phyloP scores from a whole-genome alignment of 148 eudicot species.

The Polygonum maritimum region DNA sequence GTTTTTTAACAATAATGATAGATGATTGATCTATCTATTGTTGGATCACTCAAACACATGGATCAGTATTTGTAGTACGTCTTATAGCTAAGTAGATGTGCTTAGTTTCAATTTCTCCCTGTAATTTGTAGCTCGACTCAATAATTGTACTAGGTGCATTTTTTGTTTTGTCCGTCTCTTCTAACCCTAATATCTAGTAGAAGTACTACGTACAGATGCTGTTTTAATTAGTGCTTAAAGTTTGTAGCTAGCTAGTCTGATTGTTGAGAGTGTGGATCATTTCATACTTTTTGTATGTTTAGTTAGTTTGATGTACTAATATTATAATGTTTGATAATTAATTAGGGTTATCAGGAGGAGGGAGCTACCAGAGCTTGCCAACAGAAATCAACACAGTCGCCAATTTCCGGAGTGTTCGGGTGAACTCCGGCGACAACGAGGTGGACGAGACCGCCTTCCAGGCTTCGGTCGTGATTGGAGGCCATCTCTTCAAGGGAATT shows the following conservation, averaged over 20 bases:
- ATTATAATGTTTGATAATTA: too few species aligned
- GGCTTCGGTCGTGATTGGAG: background rate
- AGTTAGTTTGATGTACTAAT: too few species aligned
- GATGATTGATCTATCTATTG: background rate
- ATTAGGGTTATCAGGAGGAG: background rate
- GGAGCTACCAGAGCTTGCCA: background rate
- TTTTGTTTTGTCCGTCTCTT: background rate
- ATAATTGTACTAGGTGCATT: background rate
- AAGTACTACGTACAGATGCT: background rate
- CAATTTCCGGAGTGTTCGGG: background rate
- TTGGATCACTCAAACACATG: background rate
- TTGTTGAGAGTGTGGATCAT: background rate
- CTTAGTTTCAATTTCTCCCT: background rate
- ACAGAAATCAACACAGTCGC: background rate
- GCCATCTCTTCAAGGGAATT: slow-evolving; percentile 12
- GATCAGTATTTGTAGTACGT: background rate
- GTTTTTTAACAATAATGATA: too few species aligned
- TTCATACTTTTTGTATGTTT: background rate
- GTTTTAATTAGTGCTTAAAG: background rate
- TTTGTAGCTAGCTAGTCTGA: background rate
- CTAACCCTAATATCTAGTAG: background rate
- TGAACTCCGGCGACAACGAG: background rate
- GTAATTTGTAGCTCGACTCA: background rate
- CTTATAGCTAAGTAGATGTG: background rate
- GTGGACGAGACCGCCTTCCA: background rate